Conservation (phyloP, 1,284 basidiomycete genomes). For the Sanghuangporus weigelae region DNA sequence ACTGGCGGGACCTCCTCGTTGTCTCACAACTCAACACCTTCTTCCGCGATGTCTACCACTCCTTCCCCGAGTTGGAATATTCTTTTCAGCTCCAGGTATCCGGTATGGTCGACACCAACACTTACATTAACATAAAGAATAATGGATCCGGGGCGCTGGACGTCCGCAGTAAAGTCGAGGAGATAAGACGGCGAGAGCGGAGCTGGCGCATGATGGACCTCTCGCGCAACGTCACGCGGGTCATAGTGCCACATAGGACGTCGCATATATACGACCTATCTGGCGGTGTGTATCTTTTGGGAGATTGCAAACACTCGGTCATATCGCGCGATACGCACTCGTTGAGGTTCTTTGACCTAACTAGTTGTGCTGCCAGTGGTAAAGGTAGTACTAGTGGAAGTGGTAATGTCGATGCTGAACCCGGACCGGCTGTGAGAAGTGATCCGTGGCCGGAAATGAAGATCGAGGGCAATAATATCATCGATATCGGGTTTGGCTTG, state of each 20-base stretch:
- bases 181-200: slow-evolving; percentile 3
- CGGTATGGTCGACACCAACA: slow-evolving; percentile 7
- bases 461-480: slow-evolving; percentile 5
- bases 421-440: background rate
- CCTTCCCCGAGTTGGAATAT: slow-evolving; percentile 5
- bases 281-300: slow-evolving; percentile 14
- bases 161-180: background rate
- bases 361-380: background rate
- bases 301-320: slow-evolving; percentile 4
- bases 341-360: slow-evolving; percentile 9
- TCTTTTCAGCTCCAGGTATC: background rate
- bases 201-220: slow-evolving; percentile 9
- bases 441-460: slow-evolving; percentile 12
- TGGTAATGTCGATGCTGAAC: no score
- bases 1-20: slow-evolving; percentile 3
- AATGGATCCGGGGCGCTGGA: background rate
- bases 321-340: slow-evolving; percentile 6
- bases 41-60: slow-evolving; percentile 1
- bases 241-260: slow-evolving; percentile 8
- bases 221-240: background rate
- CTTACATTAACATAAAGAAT: background rate
- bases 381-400: no score
- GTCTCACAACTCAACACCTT: slow-evolving; percentile 3
- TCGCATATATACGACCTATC: slow-evolving; percentile 18
- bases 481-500: slow-evolving; percentile 42